A percentile compares a stretch with the other conserved stretches of the same genome.
Conservation (phyloP, 2,329 filamentous ascomycete species). For the Knufia petricola region DNA sequence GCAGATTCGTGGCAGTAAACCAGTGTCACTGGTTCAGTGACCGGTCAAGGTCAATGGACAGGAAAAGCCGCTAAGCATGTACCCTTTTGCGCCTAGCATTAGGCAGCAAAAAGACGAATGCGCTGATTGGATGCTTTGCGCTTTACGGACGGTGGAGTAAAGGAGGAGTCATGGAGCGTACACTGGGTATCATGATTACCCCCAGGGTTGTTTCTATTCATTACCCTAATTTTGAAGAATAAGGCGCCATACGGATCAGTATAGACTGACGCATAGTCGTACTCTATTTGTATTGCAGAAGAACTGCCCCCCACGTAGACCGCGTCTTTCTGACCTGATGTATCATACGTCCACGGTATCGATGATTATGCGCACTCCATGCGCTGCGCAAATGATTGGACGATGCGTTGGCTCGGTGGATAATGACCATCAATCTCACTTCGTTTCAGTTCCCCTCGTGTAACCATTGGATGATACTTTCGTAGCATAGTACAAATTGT, state of each 20-base stretch:
- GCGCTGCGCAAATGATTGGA: conserved; percentile 1
- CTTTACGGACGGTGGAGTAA: too few species aligned
- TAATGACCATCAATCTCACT: neutral
- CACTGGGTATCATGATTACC: too few species aligned
- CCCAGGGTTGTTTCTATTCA: too few species aligned
- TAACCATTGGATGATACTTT: conserved; percentile 86
- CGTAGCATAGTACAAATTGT: conserved; percentile 94
- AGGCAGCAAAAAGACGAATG: neutral
- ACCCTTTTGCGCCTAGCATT: neutral
- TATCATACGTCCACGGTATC: neutral
- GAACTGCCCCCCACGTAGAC: too few species aligned
- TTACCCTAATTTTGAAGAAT: too few species aligned
- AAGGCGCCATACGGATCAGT: too few species aligned
- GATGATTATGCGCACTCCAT: conserved; percentile 5
- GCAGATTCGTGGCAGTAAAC: neutral
- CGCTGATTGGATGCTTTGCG: too few species aligned
- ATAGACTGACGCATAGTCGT: neutral
- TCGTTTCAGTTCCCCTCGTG: conserved; percentile 5
- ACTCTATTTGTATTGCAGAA: neutral
- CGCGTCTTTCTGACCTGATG: neutral
- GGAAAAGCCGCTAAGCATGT: neutral
- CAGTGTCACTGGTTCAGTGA: too few species aligned
- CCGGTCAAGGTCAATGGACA: too few species aligned
- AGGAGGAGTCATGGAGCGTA: too few species aligned
- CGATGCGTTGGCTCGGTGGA: neutral